These are phyloP conservation scores for Aspergillus sclerotiicarbonarius DNA, from an alignment of 495 filamentous ascomycete species.

Conservation along the genomic window DNA sequence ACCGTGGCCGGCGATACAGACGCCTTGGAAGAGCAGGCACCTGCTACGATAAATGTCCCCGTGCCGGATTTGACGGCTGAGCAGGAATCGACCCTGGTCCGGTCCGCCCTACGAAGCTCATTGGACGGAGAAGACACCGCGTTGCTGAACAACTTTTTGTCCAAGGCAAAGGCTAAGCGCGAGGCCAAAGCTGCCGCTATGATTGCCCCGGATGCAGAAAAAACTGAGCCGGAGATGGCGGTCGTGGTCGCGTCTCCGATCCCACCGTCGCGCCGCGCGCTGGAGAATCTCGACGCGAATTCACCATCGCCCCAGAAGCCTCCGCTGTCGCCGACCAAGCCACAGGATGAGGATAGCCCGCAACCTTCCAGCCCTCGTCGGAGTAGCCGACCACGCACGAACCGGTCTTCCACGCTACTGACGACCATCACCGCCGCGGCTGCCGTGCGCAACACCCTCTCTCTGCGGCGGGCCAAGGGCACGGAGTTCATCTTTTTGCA, in stretches of 20 bases:
- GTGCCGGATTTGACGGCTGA: slow-evolving; percentile 29
- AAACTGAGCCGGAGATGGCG: slow-evolving; percentile 18
- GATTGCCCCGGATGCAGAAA: slow-evolving; percentile 25
- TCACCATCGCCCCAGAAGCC: slow-evolving; percentile 51
- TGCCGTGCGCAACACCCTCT: slow-evolving; percentile 46
- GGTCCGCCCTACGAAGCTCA: slow-evolving; percentile 43
- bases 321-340: slow-evolving; percentile 31
- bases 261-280: slow-evolving; percentile 45
- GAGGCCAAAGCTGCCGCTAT: slow-evolving; percentile 44
- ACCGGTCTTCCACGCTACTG: slow-evolving; percentile 22
- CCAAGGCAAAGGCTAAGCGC: slow-evolving; percentile 58
- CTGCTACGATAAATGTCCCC: slow-evolving; percentile 10
- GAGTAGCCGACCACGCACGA: slow-evolving; percentile 39
- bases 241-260: slow-evolving; percentile 30
- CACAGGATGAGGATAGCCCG: slow-evolving; percentile 18
- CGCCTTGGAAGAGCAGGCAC: slow-evolving; percentile 1
- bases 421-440: slow-evolving; percentile 18
- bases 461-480: slow-evolving; percentile 55
- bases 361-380: slow-evolving; percentile 38
- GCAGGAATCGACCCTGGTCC: slow-evolving; percentile 38
- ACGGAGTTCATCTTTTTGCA: slow-evolving; percentile 55
- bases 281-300: slow-evolving; percentile 54
- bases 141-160: slow-evolving; percentile 60
- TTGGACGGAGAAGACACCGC: slow-evolving; percentile 57
- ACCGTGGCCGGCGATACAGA: slow-evolving; percentile 6